Evolutionary conservation across 371 early-diverging fungal genomes (phyloP).

Genomic region (Syncephalastrum contaminatum): DNA sequence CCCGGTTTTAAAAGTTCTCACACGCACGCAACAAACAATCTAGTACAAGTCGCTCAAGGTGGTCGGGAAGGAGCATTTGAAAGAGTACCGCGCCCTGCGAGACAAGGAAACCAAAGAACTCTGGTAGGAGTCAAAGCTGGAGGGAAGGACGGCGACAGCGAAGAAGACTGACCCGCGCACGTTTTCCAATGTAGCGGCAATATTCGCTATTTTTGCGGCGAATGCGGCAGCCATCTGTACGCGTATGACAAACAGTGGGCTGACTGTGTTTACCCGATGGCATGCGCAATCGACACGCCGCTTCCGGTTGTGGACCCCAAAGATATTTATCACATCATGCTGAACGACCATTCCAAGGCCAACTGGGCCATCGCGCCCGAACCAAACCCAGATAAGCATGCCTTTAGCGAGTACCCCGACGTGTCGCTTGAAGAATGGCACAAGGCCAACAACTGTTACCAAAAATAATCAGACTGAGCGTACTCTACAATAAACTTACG

Average conservation of each 20-base stretch:
- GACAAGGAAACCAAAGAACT: slow-evolving; percentile 32
- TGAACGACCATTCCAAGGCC: slow-evolving; percentile 29
- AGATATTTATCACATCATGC: slow-evolving; percentile 33
- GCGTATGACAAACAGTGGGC: slow-evolving; percentile 31
- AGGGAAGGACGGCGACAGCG: background rate
- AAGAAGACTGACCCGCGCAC: background rate
- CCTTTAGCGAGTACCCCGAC: slow-evolving; percentile 38
- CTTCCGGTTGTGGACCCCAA: slow-evolving; percentile 20
- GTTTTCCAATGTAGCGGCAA: slow-evolving; percentile 31
- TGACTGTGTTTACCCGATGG: slow-evolving; percentile 40
- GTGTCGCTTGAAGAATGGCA: slow-evolving; percentile 49
- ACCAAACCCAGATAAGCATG: slow-evolving; percentile 10
- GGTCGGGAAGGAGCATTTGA: slow-evolving; percentile 33
- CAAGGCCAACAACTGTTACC: slow-evolving; percentile 19
- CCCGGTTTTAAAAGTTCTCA: background rate
- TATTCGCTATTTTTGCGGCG: slow-evolving; percentile 43
- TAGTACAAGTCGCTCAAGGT: slow-evolving; percentile 35
- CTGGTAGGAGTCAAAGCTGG: slow-evolving; percentile 22
- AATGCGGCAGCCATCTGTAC: slow-evolving; percentile 45
- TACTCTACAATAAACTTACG: too few species aligned
- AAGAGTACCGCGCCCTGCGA: slow-evolving; percentile 36
- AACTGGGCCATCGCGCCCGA: slow-evolving; percentile 35
- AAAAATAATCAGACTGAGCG: background rate
- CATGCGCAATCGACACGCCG: slow-evolving; percentile 45
- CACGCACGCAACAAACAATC: background rate